Percentiles rank a stretch among this genome's conserved stretches.
phyloP scores from a whole-genome alignment of 345 rosid species.

The Melaleuca alternifolia region DNA sequence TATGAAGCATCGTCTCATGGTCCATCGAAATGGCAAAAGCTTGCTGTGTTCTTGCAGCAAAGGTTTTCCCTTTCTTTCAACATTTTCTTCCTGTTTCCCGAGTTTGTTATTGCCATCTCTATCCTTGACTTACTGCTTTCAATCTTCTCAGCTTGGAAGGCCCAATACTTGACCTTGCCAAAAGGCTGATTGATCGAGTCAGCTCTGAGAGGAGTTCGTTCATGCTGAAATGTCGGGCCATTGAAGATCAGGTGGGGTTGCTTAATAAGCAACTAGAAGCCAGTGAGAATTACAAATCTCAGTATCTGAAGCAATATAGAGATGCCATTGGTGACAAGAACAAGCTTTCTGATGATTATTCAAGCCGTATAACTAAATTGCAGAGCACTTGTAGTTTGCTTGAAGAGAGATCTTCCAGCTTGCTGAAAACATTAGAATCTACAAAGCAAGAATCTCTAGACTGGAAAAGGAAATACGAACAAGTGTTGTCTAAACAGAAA shows the following conservation, averaged over 20 bases:
- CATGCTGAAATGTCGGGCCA: constrained; percentile 62
- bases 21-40: constrained; percentile 91
- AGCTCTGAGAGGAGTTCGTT: constrained; percentile 82
- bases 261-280: constrained; percentile 79
- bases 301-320: constrained; percentile 82
- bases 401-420: constrained; percentile 73
- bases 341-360: constrained; percentile 77
- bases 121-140: not conserved
- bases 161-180: constrained; percentile 70
- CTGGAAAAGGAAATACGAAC: constrained; percentile 75
- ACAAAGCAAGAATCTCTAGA: constrained; percentile 58
- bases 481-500: constrained; percentile 55
- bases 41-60: constrained; percentile 73
- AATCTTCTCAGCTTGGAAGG: constrained; percentile 69
- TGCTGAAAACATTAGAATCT: constrained; percentile 64
- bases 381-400: constrained; percentile 69
- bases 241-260: constrained; percentile 74
- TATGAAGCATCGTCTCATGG: constrained; percentile 77
- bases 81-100: not conserved
- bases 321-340: constrained; percentile 92
- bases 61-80: constrained; percentile 28
- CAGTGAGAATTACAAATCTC: constrained; percentile 72
- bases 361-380: constrained; percentile 57
- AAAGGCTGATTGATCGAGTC: constrained; percentile 66
- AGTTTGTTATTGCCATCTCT: not conserved